Conservation (phyloP, 2,329 filamentous ascomycete genomes). For the Talaromyces islandicus region DNA sequence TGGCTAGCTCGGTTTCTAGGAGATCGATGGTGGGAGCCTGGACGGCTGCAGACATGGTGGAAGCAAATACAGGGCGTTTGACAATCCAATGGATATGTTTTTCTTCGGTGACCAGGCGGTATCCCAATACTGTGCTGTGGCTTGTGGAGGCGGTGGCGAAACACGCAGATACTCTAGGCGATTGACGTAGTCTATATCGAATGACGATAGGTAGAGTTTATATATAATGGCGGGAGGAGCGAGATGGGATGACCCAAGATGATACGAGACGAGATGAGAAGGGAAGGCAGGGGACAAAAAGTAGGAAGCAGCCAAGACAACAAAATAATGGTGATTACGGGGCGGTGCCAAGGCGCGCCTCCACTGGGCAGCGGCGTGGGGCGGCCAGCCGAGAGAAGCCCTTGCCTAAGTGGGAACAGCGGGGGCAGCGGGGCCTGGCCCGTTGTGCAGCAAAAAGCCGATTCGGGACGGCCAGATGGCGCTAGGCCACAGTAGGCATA, state of each 20-base stretch:
- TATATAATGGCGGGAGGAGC: not conserved
- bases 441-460: not conserved
- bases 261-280: not conserved
- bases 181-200: not conserved
- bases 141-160: not conserved
- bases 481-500: not conserved
- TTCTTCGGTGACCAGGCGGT: not conserved
- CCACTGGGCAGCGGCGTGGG: not conserved
- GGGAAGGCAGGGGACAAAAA: not conserved
- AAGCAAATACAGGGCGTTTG: not conserved
- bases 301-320: not conserved
- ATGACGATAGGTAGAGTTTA: not conserved
- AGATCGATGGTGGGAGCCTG: constrained; percentile 35
- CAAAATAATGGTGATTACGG: not conserved
- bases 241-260: not conserved
- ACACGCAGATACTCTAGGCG: not conserved
- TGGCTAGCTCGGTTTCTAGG: constrained; percentile 35
- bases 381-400: not conserved
- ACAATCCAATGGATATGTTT: not conserved
- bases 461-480: not conserved
- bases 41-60: constrained; percentile 31
- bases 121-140: not conserved
- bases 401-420: not conserved
- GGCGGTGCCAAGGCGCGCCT: not conserved
- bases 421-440: not conserved